Base-by-base conservation (phyloP, 129 eudicot genomes). In the Chrysanthemum seticuspe region DNA sequence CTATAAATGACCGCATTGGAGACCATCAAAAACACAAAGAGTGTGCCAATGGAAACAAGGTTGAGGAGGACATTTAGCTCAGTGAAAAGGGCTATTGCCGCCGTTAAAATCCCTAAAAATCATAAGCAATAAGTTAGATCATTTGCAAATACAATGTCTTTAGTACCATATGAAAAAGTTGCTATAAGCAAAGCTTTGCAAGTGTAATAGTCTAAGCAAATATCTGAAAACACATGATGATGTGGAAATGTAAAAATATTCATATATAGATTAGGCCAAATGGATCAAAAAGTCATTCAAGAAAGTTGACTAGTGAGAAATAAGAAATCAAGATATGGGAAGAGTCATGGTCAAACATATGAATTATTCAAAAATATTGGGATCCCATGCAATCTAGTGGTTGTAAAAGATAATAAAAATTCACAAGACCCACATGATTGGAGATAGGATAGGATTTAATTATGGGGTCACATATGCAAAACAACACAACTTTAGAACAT, bases 11-110 rank as follows among this genome's bases (percentile, higher is more conserved):
- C 97, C 0, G 98, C 98, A 73, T 87, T 93, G 9, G 98, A 92
- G n/a, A 93, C 98, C 98, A 93, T 87, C 69, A 85, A 81, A 85
- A 93, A 93, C 10, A 93, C 97, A 71, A 93, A 90, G 27, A 93
- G 97, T 0, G 98, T 87, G 40, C 98, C 98, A 4, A 93, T 93
- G 9, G 98, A 85, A 14, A 93, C 96, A 0, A 93, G 92, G 80
- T 87, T 86, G 27, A 93, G 87, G 13, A 93, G 96, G 81, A 93
- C 88, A 51, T 82, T 53, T 81, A 93, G 79, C 57, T 93, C 97
- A 3, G 96, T 93, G 81, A 93, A 87, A 55, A 93, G 83, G 9
- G 97, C 96, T 54, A 93, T 90, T 3, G 76, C 84, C 0, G 98
- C 98, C 1, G 98, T 93, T 34, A 84, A 82, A 55, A 93, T 72